phyloP scores from a whole-genome alignment of 306 rosid genomes.

The Sophora flavescens region DNA sequence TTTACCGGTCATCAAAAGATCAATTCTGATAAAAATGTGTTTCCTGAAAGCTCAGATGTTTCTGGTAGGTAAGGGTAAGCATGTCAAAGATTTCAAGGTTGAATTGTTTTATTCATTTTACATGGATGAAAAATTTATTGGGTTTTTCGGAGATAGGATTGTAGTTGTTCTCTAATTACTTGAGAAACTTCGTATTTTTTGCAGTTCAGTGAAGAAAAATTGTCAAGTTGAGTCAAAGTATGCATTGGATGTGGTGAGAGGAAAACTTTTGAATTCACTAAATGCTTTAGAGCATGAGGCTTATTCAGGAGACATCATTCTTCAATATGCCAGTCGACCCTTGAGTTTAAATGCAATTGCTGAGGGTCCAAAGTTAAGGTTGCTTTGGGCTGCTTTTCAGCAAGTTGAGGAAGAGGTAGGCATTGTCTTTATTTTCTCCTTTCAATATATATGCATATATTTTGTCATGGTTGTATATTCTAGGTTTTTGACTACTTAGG shows the following conservation, averaged over 20 bases:
- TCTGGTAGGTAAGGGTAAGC: slow-evolving; percentile 99
- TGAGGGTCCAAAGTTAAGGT: slow-evolving; percentile 83
- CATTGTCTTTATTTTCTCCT: slow-evolving; percentile 48
- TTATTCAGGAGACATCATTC: slow-evolving; percentile 58
- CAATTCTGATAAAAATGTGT: slow-evolving; percentile 51
- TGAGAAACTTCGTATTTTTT: slow-evolving; percentile 44
- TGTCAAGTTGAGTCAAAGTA: slow-evolving; percentile 59
- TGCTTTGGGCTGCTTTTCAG: slow-evolving; percentile 86
- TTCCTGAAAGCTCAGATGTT: slow-evolving; percentile 56
- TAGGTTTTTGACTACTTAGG: slow-evolving; percentile 27
- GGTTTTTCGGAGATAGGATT: slow-evolving; percentile 28
- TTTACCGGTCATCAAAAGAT: slow-evolving; percentile 54
- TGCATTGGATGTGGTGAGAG: slow-evolving; percentile 70
- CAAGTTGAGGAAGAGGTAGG: slow-evolving; percentile 88
- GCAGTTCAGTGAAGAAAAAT: slow-evolving; percentile 61
- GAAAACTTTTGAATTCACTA: slow-evolving; percentile 74
- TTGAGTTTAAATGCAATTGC: slow-evolving; percentile 86
- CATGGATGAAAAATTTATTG: slow-evolving; percentile 24
- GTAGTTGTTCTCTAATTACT: slow-evolving; percentile 45
- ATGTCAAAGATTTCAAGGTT: slow-evolving; percentile 51
- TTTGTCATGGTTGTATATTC: slow-evolving; percentile 30
- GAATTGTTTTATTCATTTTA: slow-evolving; percentile 41
- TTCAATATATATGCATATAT: slow-evolving; percentile 31
- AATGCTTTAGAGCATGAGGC: slow-evolving; percentile 67
- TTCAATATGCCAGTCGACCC: slow-evolving; percentile 61